Base-by-base conservation (phyloP, 805 yeast genomes). In the Scheffersomyces lignosus region DNA sequence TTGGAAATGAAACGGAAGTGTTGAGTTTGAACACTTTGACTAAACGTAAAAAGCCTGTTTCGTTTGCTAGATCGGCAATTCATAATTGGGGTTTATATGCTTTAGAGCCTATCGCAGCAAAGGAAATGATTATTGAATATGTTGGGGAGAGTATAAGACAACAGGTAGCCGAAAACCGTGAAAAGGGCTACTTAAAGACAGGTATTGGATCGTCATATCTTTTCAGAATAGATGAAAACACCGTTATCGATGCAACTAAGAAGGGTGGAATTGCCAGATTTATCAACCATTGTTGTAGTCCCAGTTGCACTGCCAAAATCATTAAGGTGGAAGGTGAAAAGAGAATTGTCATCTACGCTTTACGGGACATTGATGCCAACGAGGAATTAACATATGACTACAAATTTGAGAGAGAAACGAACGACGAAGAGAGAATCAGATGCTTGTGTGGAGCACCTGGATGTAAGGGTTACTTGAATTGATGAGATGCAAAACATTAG, bases 21-120 rank as follows among this genome's bases (percentile, higher is more conserved):
- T 66, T 90, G 48, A 83, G 87, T 29, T 74, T 88, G 63, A 91
- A 90, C 57, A 95, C 91, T 45, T 74, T 91, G 49, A 86, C 87
- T 47, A 89, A 87, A 55, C 76, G 97, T 45, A 87, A 84, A 60
- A 91, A 91, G 54, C 96, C 96, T 0, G 97, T 91, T 6, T 83
- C 93, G n/a, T 90, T 90, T 70, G 97, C 97, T 0, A 73, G 98
- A 36, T 89, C 97, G 2, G 95, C 97, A 0, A 93, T 93, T 53
- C 99, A 93, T 60, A 88, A 91, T 54, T 93, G 99, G 99, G 99
- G 99, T 0, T 66, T 93, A 27, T 93, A 89, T 62, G 99, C 99
- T 0, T 66, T 87, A 52, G 98, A 93, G 53, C 95, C 95, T 2
- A 93, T 93, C 54, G 86, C 88, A n/a, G 95, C 93, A 1, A 85